A percentile compares a stretch with the other conserved stretches of the same genome.
phyloP scores from a whole-genome alignment of 2,329 filamentous ascomycete genomes.

The Aspergillus costaricaensis region DNA sequence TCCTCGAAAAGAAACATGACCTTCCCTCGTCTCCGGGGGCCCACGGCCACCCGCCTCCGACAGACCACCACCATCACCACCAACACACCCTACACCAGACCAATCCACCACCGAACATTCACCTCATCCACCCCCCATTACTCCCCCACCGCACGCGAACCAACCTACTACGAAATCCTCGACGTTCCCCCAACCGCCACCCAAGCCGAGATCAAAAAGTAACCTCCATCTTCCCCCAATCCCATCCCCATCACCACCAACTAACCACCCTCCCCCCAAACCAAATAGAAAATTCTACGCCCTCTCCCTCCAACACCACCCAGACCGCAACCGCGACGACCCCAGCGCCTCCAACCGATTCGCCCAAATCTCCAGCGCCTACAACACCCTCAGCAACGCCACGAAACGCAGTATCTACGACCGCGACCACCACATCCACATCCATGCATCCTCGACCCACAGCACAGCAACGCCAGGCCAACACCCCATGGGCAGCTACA shows the following conservation, averaged over 20 bases:
- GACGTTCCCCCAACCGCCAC: slow-evolving; percentile 70
- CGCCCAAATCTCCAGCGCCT: slow-evolving; percentile 81
- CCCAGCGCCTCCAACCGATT: slow-evolving; percentile 73
- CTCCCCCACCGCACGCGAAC: slow-evolving; percentile 31
- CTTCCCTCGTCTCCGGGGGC: slow-evolving; percentile 23
- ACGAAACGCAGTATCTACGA: slow-evolving; percentile 81
- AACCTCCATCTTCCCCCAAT: slow-evolving; percentile 13
- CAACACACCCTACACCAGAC: neutral
- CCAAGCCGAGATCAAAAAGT: slow-evolving; percentile 82
- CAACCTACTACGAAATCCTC: slow-evolving; percentile 81
- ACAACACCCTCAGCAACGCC: slow-evolving; percentile 71
- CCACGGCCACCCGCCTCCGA: slow-evolving; percentile 12
- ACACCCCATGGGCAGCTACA: slow-evolving; percentile 57
- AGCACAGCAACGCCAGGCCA: slow-evolving; percentile 34
- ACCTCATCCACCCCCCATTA: slow-evolving; percentile 50
- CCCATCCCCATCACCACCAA: neutral
- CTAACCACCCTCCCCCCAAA: too few relatives aligned
- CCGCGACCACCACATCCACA: slow-evolving; percentile 51
- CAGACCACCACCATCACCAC: neutral
- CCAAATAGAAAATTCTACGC: slow-evolving; percentile 69
- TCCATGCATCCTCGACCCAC: slow-evolving; percentile 32
- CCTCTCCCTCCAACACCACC: slow-evolving; percentile 89
- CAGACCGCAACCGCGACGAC: slow-evolving; percentile 82
- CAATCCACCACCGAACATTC: neutral
- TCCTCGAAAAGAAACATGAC: neutral